These are phyloP conservation scores for Xerocomus amazonicus DNA, from an alignment of 1,284 basidiomycete species.

Conservation along the genomic window DNA sequence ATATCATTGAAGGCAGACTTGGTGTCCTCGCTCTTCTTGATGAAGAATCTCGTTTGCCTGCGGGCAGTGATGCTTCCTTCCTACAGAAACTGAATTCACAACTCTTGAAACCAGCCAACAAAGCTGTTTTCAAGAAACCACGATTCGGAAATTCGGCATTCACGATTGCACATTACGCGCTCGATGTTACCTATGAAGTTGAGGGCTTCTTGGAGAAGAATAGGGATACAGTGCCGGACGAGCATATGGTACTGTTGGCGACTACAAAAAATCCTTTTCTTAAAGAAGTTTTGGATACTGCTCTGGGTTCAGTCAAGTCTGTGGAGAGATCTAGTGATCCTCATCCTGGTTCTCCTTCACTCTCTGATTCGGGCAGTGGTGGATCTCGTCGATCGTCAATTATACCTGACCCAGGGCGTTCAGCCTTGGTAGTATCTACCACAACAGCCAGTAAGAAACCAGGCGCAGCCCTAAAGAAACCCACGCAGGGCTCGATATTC, in stretches of 20 bases:
- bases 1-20: slow-evolving; percentile 96
- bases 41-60: slow-evolving; percentile 95
- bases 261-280: slow-evolving; percentile 89
- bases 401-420: slow-evolving; percentile 82
- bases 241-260: slow-evolving; percentile 87
- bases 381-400: slow-evolving; percentile 75
- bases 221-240: slow-evolving; percentile 97
- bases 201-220: slow-evolving; percentile 99
- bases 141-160: slow-evolving; percentile 96
- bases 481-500: slow-evolving; percentile 98
- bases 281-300: slow-evolving; percentile 90
- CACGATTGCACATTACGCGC: slow-evolving; percentile 97
- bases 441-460: slow-evolving; percentile 50
- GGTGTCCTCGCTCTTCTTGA: slow-evolving; percentile 94
- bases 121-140: slow-evolving; percentile 94
- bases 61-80: slow-evolving; percentile 92
- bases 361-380: slow-evolving; percentile 70
- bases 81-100: slow-evolving; percentile 92
- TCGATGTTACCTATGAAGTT: slow-evolving; percentile 97
- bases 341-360: slow-evolving; percentile 63
- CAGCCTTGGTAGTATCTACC: slow-evolving; percentile 58
- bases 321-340: slow-evolving; percentile 46
- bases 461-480: slow-evolving; percentile 78
- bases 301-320: slow-evolving; percentile 70
- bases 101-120: slow-evolving; percentile 82